Percentiles rank a stretch among this genome's conserved stretches.
Conservation (phyloP, 2,329 filamentous ascomycete species). For the Niveomyces coronatus region DNA sequence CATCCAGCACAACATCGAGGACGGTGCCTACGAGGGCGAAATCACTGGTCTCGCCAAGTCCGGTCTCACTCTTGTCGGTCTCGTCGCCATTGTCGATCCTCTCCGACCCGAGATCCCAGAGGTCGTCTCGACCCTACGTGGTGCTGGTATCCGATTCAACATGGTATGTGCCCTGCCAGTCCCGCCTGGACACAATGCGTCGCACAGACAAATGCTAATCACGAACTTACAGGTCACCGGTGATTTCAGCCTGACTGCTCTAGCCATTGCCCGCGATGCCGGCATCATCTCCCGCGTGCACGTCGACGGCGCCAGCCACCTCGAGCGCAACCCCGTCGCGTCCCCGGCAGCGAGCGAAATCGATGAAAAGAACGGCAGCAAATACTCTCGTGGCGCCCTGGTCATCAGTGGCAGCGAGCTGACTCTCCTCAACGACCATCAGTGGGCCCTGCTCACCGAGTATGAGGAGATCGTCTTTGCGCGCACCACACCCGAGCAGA, state of each 20-base stretch:
- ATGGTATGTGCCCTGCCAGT: slow-evolving; percentile 42
- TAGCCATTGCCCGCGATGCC: slow-evolving; percentile 61
- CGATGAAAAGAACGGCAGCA: slow-evolving; percentile 14
- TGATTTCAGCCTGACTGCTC: slow-evolving; percentile 65
- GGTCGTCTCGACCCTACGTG: slow-evolving; percentile 54
- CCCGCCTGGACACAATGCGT: neutral
- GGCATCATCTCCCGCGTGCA: slow-evolving; percentile 53
- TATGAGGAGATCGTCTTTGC: slow-evolving; percentile 69
- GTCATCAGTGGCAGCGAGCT: slow-evolving; percentile 58
- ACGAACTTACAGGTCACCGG: slow-evolving; percentile 49
- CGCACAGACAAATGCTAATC: neutral
- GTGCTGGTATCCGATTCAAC: slow-evolving; percentile 64
- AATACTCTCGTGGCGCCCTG: slow-evolving; percentile 34
- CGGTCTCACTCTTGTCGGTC: slow-evolving; percentile 58
- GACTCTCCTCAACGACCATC: slow-evolving; percentile 50
- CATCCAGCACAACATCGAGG: slow-evolving; percentile 29
- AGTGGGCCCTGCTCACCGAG: slow-evolving; percentile 55
- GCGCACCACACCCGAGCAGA: slow-evolving; percentile 67
- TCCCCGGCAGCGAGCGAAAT: slow-evolving; percentile 11
- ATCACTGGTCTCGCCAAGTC: slow-evolving; percentile 42
- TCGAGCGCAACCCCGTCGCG: slow-evolving; percentile 27
- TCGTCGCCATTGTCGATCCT: slow-evolving; percentile 71
- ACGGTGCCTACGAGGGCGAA: slow-evolving; percentile 40
- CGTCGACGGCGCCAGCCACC: slow-evolving; percentile 43
- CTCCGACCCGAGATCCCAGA: slow-evolving; percentile 61